Evolutionary conservation across 495 filamentous ascomycete genomes (phyloP).

Genomic region (Aspergillus incahuasiensis): DNA sequence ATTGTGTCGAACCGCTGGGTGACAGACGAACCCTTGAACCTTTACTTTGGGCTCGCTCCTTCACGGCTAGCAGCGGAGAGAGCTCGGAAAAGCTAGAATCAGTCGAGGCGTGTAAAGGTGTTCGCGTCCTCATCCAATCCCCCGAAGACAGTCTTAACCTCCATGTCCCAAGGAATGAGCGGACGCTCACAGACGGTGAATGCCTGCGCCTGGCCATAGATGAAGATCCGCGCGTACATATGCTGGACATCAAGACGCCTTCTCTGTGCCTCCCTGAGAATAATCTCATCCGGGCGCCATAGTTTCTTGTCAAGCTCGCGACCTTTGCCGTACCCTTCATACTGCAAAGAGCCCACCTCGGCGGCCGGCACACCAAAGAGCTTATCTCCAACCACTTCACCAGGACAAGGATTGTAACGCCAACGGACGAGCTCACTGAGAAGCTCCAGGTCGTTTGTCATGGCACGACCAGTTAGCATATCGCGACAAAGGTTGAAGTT

Average conservation of each 20-base stretch:
- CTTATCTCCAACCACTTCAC: not conserved
- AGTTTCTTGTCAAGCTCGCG: constrained; percentile 22
- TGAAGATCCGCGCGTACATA: constrained; percentile 43
- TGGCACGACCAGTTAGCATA: constrained; percentile 40
- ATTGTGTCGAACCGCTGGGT: too few species aligned
- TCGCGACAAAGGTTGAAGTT: constrained; percentile 45
- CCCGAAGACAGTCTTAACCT: not conserved
- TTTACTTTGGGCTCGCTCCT: too few species aligned
- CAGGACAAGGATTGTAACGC: constrained; percentile 16
- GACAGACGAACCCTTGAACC: too few species aligned
- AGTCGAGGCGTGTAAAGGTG: not conserved
- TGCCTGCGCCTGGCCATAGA: not conserved
- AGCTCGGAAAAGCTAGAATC: too few species aligned
- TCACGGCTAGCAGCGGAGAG: too few species aligned
- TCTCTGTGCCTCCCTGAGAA: constrained; percentile 44
- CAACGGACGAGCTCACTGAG: constrained; percentile 41
- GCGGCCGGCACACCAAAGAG: constrained; percentile 17
- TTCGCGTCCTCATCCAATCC: not conserved
- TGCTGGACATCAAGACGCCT: constrained; percentile 42
- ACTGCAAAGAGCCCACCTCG: constrained; percentile 1
- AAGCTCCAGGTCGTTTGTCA: constrained; percentile 36
- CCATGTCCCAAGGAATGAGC: constrained; percentile 5
- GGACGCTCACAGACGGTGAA: not conserved
- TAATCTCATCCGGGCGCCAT: constrained; percentile 51
- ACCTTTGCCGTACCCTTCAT: not conserved